Evolutionary conservation across 345 rosid genomes (phyloP).

Genomic region (Clarkia xantiana): DNA sequence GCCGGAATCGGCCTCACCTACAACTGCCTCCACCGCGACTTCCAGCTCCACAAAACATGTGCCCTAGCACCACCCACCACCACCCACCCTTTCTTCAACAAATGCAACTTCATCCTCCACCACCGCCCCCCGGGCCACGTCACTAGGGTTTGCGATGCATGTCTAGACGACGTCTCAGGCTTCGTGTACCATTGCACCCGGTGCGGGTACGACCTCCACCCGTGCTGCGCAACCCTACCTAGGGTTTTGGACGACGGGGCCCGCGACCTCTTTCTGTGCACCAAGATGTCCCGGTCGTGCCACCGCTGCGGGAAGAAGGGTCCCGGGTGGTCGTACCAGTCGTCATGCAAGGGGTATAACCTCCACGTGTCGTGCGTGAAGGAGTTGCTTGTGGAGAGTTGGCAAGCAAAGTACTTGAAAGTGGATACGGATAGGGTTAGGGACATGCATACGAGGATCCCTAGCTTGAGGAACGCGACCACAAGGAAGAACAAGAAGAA

Average conservation of each 20-base stretch:
- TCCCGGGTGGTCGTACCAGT: constrained; percentile 29
- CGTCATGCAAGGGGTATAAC: constrained; percentile 21
- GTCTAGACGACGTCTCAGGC: constrained; percentile 18
- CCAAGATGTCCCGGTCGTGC: constrained; percentile 15
- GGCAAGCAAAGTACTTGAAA: constrained; percentile 19
- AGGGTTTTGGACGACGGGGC: constrained; percentile 19
- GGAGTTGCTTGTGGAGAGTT: constrained; percentile 28
- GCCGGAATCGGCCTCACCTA: constrained; percentile 31
- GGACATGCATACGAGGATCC: constrained; percentile 25
- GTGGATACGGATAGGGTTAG: constrained; percentile 15
- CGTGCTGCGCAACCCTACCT: constrained; percentile 32
- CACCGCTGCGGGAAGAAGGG: constrained; percentile 22
- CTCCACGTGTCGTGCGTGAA: constrained; percentile 39
- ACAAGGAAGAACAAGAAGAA: constrained; percentile 7
- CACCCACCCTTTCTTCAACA: constrained; percentile 22
- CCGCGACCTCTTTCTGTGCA: constrained; percentile 13
- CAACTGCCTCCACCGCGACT: constrained; percentile 22
- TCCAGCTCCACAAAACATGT: constrained; percentile 28
- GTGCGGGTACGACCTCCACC: constrained; percentile 34
- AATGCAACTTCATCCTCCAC: constrained; percentile 20
- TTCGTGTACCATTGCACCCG: constrained; percentile 26
- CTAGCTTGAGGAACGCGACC: constrained; percentile 11
- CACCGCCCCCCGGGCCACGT: constrained; percentile 11
- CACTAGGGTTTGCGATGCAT: constrained; percentile 19
- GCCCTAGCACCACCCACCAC: constrained; percentile 13